Conservation (phyloP, 2,329 filamentous ascomycete genomes). For the Fusarium begoniae region DNA sequence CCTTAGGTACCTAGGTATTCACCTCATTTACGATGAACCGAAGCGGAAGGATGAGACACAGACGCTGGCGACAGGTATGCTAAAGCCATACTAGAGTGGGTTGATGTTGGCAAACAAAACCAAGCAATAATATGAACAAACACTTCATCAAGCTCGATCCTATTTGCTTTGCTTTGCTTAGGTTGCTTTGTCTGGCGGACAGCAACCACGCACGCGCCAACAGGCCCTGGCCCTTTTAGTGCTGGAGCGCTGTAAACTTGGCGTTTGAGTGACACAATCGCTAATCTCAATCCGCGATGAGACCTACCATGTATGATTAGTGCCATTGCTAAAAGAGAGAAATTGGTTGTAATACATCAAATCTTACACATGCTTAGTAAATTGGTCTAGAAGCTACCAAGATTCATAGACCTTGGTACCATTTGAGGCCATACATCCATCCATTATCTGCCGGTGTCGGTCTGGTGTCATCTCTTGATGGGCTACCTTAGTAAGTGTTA, state of each 20-base stretch:
- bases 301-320: neutral
- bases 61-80: neutral
- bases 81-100: conserved; percentile 11
- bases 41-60: neutral
- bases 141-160: neutral
- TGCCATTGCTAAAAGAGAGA: neutral
- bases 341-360: neutral
- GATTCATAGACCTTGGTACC: neutral
- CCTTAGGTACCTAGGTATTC: neutral
- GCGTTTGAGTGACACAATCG: conserved; percentile 4
- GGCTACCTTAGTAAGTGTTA: neutral
- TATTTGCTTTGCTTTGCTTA: conserved; percentile 14
- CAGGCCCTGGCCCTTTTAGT: conserved; percentile 15
- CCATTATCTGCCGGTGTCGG: neutral
- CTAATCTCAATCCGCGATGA: neutral
- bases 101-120: conserved; percentile 1
- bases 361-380: neutral
- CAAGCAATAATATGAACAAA: neutral
- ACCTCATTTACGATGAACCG: neutral
- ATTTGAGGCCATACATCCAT: neutral
- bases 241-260: conserved; percentile 9
- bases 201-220: conserved; percentile 33
- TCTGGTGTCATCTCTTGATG: neutral
- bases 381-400: neutral
- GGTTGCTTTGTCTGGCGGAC: conserved; percentile 1